phyloP scores from a whole-genome alignment of 2,329 filamentous ascomycete species.

The Didymella exigua region DNA sequence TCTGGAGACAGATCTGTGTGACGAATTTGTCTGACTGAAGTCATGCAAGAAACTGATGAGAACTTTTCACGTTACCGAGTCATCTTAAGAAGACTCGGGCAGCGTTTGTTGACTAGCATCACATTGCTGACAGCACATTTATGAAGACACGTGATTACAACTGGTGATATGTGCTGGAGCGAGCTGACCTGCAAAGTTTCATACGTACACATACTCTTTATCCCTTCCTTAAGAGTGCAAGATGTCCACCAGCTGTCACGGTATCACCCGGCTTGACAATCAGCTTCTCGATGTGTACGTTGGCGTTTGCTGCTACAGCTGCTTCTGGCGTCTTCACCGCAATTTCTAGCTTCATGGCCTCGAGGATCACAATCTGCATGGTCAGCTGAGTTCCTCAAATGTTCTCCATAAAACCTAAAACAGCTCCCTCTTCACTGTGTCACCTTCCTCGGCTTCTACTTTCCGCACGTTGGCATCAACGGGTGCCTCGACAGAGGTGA shows the following conservation, averaged over 20 bases:
- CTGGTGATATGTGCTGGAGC: neutral
- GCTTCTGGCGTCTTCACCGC: slow-evolving; percentile 49
- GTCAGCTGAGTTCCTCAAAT: slow-evolving; percentile 3
- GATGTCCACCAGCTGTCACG: slow-evolving; percentile 44
- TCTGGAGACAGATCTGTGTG: neutral
- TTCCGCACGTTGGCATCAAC: slow-evolving; percentile 57
- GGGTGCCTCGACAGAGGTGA: slow-evolving; percentile 49
- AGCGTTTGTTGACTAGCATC: neutral
- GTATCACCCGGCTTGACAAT: slow-evolving; percentile 52
- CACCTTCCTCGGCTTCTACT: slow-evolving; percentile 48
- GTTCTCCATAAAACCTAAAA: slow-evolving; percentile 24
- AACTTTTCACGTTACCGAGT: neutral
- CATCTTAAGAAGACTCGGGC: neutral
- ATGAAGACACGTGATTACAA: neutral
- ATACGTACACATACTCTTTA: neutral
- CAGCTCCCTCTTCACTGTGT: slow-evolving; percentile 41
- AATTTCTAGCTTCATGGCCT: slow-evolving; percentile 56
- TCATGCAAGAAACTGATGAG: neutral
- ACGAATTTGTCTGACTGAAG: neutral
- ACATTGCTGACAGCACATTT: neutral
- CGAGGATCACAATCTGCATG: slow-evolving; percentile 48
- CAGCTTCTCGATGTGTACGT: slow-evolving; percentile 48
- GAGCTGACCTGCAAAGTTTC: neutral
- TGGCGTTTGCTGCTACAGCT: slow-evolving; percentile 9
- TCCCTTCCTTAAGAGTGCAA: slow-evolving; percentile 32